Evolutionary conservation across 2,329 filamentous ascomycete genomes (phyloP), one percentile per base, ranked within the genome.

Genomic region (Ascocoryne sarcoides): DNA sequence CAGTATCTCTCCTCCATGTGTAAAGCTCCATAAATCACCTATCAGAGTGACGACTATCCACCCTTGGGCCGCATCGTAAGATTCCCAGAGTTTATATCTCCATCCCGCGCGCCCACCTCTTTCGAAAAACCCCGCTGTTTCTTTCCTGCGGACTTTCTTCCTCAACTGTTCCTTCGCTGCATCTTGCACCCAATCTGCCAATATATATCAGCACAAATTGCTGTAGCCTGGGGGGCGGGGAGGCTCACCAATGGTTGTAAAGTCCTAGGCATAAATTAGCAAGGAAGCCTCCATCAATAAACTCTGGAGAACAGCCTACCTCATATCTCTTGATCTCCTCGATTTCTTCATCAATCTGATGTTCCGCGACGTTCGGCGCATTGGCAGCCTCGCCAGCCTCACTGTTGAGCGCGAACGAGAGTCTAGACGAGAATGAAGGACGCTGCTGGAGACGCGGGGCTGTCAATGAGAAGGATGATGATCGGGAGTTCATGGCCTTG

Each of bases 1-100:
- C 21, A 55, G 48, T 37, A 40, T 17, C 32, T 36, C 8, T 21
- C 20, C 16, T 21, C 37, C 7, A 17, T 4, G 15, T 36, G 9
- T 9, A 17, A 21, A 8, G 16, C 32, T 30, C 9, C 23, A 26
- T n/a, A 35, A 50, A 42, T 48, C 49, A 63, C 62, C 85, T 42
- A 98, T 90, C 47, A 98, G 70, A 16, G 86, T 96, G 41, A 98
- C 84, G 36, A 98, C 92, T 43, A 98, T 89, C 92, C 92, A 98
- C 16, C 87, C 90, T 65, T 98, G 92, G 2, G 87, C 92, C 9
- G 92, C 92, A 63, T 96, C 89, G 62, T 96, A 98, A 20, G 84
- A 84, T 60, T 92, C 85, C 66, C 76, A 79, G 23, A 95, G 64
- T 55, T 81, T 84, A 47, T 85, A 76, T 59, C 85, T 74, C 88